Evolutionary conservation across 129 eudicot genomes (phyloP), one percentile per base, ranked within the genome.

Genomic region (Arctium lappa): DNA sequence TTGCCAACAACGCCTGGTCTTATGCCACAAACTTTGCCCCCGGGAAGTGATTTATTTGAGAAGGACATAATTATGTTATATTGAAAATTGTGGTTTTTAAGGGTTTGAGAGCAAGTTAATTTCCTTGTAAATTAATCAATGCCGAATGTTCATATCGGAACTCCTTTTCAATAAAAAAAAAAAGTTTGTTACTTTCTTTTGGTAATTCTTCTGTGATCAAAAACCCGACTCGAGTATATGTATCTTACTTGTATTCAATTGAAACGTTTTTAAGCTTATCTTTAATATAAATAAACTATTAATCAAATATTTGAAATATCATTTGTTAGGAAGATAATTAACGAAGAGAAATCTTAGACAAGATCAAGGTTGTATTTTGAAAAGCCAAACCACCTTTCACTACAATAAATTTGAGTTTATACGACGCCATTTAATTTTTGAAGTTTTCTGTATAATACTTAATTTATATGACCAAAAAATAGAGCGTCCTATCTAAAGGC

Each of bases 1-100:
- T 85, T 69, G 81, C 81, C 82, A 85, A 85, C 88, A 85, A 85
- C 36, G 88, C 85, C 8, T 85, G 88, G 88, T 69, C 88, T 6
- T 85, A 80, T 44, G 88, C 85, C 34, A 79, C 87, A 68, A 85
- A 85, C 84, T 85, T 79, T 50, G 87, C 38, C 72, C 84, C 87
- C 73, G 84, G 84, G 18, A 79, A 85, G 81, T 84, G 38, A 84
- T 69, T 39, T 32, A 44, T 75, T 83, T 70, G 73, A 83, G 31
- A 15, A 11, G 8, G 12, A 15, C 15, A 30, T 66, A 22, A 22
- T 22, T 46, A n/a, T 76, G 69, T 27, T 18, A 33, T 46, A 18
- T 66, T 60, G 68, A 69, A 38, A 53, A 38, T 38, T 72, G 50
- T 69, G 68, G 75, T 53, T 37, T 44, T 39, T n/a, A 39, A 34